A percentile compares a stretch with the other conserved stretches of the same genome.
Evolutionary conservation across 208 protist species (phyloP).

Genomic region (Acanthamoeba triangularis): DNA sequence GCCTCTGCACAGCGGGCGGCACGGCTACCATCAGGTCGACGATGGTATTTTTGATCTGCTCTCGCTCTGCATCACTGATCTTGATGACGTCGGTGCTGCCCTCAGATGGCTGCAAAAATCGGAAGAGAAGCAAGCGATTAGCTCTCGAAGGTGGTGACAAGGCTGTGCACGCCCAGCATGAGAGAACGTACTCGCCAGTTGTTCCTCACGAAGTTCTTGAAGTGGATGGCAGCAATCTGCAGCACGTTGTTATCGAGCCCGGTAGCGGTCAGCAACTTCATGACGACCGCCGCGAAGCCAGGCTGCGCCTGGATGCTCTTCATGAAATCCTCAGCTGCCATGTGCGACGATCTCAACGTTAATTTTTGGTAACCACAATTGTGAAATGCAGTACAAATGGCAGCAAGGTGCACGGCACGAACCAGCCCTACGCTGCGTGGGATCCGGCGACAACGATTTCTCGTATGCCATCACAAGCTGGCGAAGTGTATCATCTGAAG

Average conservation of each 20-base stretch:
- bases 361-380: background rate
- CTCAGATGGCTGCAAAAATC: background rate
- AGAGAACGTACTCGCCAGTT: constrained; percentile 80
- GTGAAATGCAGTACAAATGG: background rate
- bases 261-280: constrained; percentile 1
- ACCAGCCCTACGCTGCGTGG: background rate
- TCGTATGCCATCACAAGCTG: background rate
- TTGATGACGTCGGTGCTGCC: background rate
- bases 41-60: constrained; percentile 81
- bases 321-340: constrained; percentile 1
- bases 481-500: constrained; percentile 15
- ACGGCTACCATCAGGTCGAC: constrained; percentile 89
- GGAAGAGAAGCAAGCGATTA: background rate
- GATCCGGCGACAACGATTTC: background rate
- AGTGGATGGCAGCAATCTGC: constrained; percentile 80
- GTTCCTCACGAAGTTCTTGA: constrained; percentile 90
- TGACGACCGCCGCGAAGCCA: background rate
- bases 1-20: constrained; percentile 90
- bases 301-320: constrained; percentile 1
- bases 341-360: background rate
- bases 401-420: background rate
- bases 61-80: constrained; percentile 64
- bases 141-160: too few relatives aligned
- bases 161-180: too few relatives aligned
- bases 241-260: constrained; percentile 55